A percentile compares a stretch with the other conserved stretches of the same genome.
Conservation (phyloP, 116 monocot species). For the Zostera marina region DNA sequence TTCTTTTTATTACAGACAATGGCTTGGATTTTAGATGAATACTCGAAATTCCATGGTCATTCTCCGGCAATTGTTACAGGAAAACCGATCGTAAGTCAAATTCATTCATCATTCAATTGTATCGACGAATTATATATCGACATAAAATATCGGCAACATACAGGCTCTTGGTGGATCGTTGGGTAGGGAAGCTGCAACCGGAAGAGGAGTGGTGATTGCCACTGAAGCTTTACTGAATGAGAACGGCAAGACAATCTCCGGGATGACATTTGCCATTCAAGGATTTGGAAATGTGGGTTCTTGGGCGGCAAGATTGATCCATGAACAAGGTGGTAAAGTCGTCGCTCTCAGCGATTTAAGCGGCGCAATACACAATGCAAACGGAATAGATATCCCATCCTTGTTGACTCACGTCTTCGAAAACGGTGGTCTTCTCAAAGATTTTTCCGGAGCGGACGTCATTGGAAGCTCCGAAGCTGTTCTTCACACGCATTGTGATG, state of each 20-base stretch:
- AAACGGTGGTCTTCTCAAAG: constrained; percentile 48
- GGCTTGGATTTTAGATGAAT: constrained; percentile 97
- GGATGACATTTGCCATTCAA: constrained; percentile 68
- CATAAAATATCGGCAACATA: no score
- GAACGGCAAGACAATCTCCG: constrained; percentile 55
- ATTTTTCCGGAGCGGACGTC: constrained; percentile 35
- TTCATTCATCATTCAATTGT: no score
- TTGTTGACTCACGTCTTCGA: constrained; percentile 29
- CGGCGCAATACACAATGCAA: constrained; percentile 48
- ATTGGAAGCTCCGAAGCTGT: constrained; percentile 32
- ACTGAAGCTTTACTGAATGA: constrained; percentile 67
- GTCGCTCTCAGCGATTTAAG: constrained; percentile 51
- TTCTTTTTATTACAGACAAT: constrained; percentile 39
- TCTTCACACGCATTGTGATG: constrained; percentile 69
- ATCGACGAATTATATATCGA: no score
- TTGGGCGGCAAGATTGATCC: constrained; percentile 63
- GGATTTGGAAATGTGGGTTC: constrained; percentile 87
- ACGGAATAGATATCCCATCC: constrained; percentile 54
- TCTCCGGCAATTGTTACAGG: constrained; percentile 90
- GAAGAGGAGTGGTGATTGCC: constrained; percentile 70
- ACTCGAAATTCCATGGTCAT: constrained; percentile 90
- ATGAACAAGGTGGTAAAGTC: constrained; percentile 65
- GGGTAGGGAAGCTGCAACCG: constrained; percentile 90
- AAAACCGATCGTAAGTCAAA: constrained; percentile 79
- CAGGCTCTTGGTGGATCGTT: constrained; percentile 93